A percentile compares a stretch with the other conserved stretches of the same genome.
Evolutionary conservation across 202 grass and related monocot species (phyloP).

Genomic region (Schoenoplectus tabernaemontani): DNA sequence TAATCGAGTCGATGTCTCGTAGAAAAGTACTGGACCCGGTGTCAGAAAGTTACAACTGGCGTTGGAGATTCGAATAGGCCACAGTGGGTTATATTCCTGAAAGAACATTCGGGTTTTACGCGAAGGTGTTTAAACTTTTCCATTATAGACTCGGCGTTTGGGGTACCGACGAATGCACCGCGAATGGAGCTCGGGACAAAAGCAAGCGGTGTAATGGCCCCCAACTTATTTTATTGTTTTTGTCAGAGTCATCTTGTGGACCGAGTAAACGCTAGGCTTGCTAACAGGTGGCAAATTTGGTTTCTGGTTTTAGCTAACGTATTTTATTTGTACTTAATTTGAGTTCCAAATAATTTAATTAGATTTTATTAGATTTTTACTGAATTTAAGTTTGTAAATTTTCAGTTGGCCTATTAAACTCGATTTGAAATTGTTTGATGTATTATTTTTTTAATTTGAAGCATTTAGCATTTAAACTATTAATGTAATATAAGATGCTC

Average conservation of each 20-base stretch:
- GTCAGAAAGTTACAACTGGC: neutral
- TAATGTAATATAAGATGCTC: neutral
- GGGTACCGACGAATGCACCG: neutral
- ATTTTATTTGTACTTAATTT: neutral
- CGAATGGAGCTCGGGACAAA: neutral
- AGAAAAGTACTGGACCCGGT: neutral
- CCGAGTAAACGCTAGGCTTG: neutral
- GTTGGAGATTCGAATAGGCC: neutral
- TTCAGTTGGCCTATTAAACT: neutral
- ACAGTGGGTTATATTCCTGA: neutral
- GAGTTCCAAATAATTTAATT: neutral
- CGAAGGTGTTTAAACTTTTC: neutral
- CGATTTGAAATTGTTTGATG: neutral
- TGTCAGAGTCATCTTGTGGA: neutral
- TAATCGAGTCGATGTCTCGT: neutral
- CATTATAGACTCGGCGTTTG: neutral
- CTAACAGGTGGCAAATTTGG: neutral
- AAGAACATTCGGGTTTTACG: slow-evolving; percentile 14
- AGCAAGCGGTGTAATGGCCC: neutral
- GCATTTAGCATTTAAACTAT: neutral
- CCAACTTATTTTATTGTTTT: neutral
- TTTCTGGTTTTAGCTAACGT: neutral
- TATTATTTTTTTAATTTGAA: neutral
- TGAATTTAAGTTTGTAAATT: neutral
- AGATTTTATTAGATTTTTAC: neutral